These are phyloP conservation scores for Brettanomyces naardenensis DNA, from an alignment of 805 yeast genomes.

Conservation along the genomic window DNA sequence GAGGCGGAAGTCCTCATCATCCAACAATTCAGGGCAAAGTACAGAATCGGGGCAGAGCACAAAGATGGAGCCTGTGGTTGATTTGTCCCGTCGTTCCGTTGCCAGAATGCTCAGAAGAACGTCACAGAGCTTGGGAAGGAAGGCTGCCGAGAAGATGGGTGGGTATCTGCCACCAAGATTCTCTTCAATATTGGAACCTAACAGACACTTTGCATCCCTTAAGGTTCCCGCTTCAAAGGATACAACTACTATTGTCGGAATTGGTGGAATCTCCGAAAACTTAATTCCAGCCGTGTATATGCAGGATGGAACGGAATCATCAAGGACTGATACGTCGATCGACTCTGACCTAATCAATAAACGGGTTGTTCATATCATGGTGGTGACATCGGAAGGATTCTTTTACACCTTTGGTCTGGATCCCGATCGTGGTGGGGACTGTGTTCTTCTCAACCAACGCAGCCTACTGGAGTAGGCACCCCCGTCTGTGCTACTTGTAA, in stretches of 20 bases:
- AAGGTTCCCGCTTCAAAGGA: conserved; percentile 37
- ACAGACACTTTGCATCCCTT: conserved; percentile 84
- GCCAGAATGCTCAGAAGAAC: conserved; percentile 71
- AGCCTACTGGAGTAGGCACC: conserved; percentile 22
- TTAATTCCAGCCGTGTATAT: conserved; percentile 16
- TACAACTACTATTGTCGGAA: conserved; percentile 40
- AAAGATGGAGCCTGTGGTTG: conserved; percentile 57
- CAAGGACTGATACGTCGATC: conserved; percentile 10
- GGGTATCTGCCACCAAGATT: conserved; percentile 81
- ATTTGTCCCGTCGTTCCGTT: conserved; percentile 60
- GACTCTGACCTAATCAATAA: conserved; percentile 10
- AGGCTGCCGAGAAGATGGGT: conserved; percentile 84
- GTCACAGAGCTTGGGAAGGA: conserved; percentile 68
- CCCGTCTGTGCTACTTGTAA: too few species aligned
- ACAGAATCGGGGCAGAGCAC: conserved; percentile 12
- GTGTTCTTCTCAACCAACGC: conserved; percentile 63
- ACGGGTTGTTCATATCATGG: conserved; percentile 49
- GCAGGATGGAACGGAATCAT: conserved; percentile 14
- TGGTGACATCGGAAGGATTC: conserved; percentile 81
- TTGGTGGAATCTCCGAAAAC: conserved; percentile 28
- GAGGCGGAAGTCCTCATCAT: conserved; percentile 17
- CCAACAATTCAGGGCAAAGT: conserved; percentile 22
- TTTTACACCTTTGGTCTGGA: conserved; percentile 81
- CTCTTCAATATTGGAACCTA: conserved; percentile 82
- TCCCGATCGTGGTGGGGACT: conserved; percentile 90